Conservation (phyloP, 2,329 filamentous ascomycete genomes). For the Emericellopsis atlantica region DNA sequence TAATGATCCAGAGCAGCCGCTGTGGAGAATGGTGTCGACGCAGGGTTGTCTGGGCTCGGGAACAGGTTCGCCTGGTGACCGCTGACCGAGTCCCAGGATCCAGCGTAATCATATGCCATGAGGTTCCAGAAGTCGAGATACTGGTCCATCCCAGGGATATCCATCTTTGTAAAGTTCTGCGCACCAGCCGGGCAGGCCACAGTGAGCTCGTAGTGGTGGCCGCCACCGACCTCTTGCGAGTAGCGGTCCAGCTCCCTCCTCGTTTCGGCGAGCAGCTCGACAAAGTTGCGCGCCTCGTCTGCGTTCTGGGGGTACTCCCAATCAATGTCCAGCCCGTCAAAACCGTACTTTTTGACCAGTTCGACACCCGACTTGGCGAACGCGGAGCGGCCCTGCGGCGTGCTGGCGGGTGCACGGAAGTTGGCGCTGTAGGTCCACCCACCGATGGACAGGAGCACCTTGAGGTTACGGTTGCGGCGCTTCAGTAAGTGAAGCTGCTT, state of each 20-base stretch:
- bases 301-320: conserved; percentile 53
- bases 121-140: conserved; percentile 66
- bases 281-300: conserved; percentile 42
- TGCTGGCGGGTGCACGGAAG: conserved; percentile 65
- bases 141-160: conserved; percentile 50
- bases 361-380: conserved; percentile 68
- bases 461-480: conserved; percentile 67
- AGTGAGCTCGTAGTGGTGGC: conserved; percentile 49
- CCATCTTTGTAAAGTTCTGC: conserved; percentile 48
- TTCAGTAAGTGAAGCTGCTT: conserved; percentile 86
- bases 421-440: conserved; percentile 88
- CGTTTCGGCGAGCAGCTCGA: conserved; percentile 43
- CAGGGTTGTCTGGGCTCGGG: conserved; percentile 40
- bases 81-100: conserved; percentile 60
- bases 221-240: conserved; percentile 23
- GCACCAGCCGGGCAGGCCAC: conserved; percentile 52
- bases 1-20: conserved; percentile 60
- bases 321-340: conserved; percentile 59
- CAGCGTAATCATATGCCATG: conserved; percentile 85
- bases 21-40: conserved; percentile 68
- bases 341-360: conserved; percentile 68
- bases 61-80: conserved; percentile 78
- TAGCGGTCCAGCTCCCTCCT: conserved; percentile 48
- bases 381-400: conserved; percentile 49
- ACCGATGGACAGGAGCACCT: conserved; percentile 75